phyloP scores from a whole-genome alignment of 176 grass and related monocot species.

The Aegilops bicornis region DNA sequence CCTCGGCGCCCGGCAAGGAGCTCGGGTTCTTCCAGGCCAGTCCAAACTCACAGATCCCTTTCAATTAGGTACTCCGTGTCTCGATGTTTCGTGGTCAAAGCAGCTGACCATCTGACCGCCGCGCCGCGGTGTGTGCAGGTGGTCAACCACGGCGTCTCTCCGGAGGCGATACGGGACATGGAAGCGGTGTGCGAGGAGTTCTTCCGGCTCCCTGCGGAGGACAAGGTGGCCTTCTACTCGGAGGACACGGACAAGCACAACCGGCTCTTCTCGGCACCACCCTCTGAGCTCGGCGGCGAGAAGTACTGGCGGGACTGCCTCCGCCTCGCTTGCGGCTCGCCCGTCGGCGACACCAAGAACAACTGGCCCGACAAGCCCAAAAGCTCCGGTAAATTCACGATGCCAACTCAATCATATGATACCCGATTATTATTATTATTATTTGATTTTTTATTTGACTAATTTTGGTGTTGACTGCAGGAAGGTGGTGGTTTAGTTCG shows the following conservation, averaged over 20 bases:
- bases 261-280: constrained; percentile 57
- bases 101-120: neutral
- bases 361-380: constrained; percentile 56
- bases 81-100: neutral
- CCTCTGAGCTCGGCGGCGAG: constrained; percentile 24
- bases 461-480: neutral
- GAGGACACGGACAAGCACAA: constrained; percentile 36
- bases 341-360: constrained; percentile 15
- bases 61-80: neutral
- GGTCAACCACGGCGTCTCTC: constrained; percentile 60
- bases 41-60: neutral
- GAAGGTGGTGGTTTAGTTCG: constrained; percentile 37
- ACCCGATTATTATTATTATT: no score
- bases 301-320: constrained; percentile 72
- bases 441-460: neutral
- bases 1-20: constrained; percentile 48
- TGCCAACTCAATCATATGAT: neutral
- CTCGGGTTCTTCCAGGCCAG: constrained; percentile 75
- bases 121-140: constrained; percentile 30
- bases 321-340: constrained; percentile 52
- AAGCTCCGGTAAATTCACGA: constrained; percentile 36
- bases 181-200: constrained; percentile 40
- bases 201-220: constrained; percentile 43
- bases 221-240: constrained; percentile 52
- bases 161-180: constrained; percentile 47